phyloP scores from a whole-genome alignment of 164 flowering plant species.

The Buxus sempervirens region DNA sequence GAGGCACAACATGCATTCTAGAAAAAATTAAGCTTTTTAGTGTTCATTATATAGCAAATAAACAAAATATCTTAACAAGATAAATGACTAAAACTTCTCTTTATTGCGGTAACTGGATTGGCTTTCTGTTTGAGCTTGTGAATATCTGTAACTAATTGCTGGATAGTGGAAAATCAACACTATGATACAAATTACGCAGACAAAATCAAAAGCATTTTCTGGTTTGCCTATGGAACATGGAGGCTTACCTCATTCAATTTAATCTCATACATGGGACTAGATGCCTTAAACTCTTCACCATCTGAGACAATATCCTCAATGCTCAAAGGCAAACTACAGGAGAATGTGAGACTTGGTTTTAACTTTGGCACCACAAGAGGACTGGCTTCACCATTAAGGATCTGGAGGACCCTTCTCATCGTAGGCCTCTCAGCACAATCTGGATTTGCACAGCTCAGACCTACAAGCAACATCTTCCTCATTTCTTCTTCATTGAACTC shows the following conservation, averaged over 20 bases:
- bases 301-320: conserved; percentile 74
- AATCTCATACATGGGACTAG: conserved; percentile 28
- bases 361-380: conserved; percentile 43
- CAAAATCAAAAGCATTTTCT: conserved; percentile 3
- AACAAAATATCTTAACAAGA: not conserved
- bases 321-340: conserved; percentile 47
- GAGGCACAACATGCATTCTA: not conserved
- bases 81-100: not conserved
- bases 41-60: not conserved
- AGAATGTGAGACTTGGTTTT: conserved; percentile 72
- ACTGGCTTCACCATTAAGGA: conserved; percentile 65
- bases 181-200: not conserved
- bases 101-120: not conserved
- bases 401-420: conserved; percentile 82
- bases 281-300: conserved; percentile 27
- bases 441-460: conserved; percentile 83
- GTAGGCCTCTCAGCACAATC: conserved; percentile 65
- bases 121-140: conserved; percentile 23
- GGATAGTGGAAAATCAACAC: not conserved
- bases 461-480: conserved; percentile 72
- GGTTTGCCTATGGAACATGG: not conserved
- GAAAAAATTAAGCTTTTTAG: no score
- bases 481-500: conserved; percentile 56
- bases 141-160: conserved; percentile 2
- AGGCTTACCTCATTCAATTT: conserved; percentile 24